Conservation (phyloP, 2,329 filamentous ascomycete species). For the Aspergillus fischeri region DNA sequence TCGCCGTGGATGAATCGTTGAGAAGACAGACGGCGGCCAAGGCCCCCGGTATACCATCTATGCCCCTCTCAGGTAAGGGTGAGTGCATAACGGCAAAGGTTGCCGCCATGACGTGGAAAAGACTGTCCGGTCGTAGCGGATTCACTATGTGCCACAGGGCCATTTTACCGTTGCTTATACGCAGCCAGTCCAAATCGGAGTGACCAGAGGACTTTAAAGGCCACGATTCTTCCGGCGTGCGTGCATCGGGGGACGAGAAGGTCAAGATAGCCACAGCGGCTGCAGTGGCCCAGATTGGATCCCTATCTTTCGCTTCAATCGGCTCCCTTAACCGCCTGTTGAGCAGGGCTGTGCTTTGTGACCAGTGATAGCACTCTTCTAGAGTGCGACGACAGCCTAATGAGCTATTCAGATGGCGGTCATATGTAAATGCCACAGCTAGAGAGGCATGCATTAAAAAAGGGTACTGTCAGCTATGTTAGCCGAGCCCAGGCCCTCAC, state of each 20-base stretch:
- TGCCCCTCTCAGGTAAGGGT: conserved; percentile 25
- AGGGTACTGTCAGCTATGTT: conserved; percentile 33
- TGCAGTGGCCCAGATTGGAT: conserved; percentile 47
- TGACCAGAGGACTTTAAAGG: conserved; percentile 46
- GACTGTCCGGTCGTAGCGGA: conserved; percentile 45
- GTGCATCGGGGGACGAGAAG: conserved; percentile 40
- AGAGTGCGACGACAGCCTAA: conserved; percentile 20
- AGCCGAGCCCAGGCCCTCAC: neutral
- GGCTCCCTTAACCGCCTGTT: conserved; percentile 34
- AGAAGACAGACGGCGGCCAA: conserved; percentile 24
- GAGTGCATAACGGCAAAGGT: conserved; percentile 36
- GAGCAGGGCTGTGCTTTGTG: conserved; percentile 40
- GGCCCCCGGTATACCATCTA: conserved; percentile 15
- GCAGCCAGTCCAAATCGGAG: conserved; percentile 56
- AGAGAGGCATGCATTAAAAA: conserved; percentile 47
- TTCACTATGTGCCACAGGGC: conserved; percentile 51
- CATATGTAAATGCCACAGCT: conserved; percentile 41
- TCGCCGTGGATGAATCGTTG: conserved; percentile 27
- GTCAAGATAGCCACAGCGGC: conserved; percentile 40
- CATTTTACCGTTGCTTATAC: conserved; percentile 54
- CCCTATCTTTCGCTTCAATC: conserved; percentile 35
- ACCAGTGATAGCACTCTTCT: conserved; percentile 45
- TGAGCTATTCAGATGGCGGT: conserved; percentile 22
- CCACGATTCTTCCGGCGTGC: conserved; percentile 49
- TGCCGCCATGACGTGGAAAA: conserved; percentile 38